phyloP scores from a whole-genome alignment of 2,329 filamentous ascomycete species.

The Paecilomyces formosus region DNA sequence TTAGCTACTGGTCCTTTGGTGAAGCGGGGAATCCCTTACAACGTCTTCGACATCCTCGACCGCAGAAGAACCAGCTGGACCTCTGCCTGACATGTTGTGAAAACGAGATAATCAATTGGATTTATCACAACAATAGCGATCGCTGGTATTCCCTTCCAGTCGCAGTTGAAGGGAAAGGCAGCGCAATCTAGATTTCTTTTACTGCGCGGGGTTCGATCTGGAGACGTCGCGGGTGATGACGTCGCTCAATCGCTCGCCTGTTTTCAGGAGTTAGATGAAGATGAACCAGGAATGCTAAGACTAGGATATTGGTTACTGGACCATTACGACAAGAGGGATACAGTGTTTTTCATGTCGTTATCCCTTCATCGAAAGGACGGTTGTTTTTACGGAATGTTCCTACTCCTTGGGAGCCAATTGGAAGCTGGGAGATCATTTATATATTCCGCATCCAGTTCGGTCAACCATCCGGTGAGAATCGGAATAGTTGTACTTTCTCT shows the following conservation, averaged over 20 bases:
- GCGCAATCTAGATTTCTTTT: background rate
- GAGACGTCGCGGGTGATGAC: background rate
- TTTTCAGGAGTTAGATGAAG: background rate
- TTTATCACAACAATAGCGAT: background rate
- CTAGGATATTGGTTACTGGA: too few relatives aligned
- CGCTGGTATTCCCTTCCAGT: background rate
- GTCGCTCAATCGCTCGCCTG: background rate
- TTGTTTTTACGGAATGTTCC: too few relatives aligned
- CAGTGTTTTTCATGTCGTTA: too few relatives aligned
- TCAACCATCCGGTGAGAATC: too few relatives aligned
- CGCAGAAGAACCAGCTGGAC: conserved; percentile 2
- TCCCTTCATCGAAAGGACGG: too few relatives aligned
- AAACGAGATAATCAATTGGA: background rate
- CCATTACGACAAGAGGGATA: too few relatives aligned
- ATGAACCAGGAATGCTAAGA: background rate
- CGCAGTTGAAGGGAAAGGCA: background rate
- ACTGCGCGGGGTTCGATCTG: conserved; percentile 4
- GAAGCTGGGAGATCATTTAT: too few relatives aligned
- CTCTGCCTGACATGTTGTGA: background rate
- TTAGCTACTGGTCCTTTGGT: background rate
- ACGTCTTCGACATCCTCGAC: conserved; percentile 4
- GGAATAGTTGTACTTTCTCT: too few relatives aligned
- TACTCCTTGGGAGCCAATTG: too few relatives aligned
- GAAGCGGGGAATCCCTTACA: background rate
- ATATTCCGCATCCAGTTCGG: too few relatives aligned